A percentile compares a stretch with the other conserved stretches of the same genome.
Evolutionary conservation across 192 early-diverging fungal genomes (phyloP).

Genomic region (Entomortierella chlamydospora): DNA sequence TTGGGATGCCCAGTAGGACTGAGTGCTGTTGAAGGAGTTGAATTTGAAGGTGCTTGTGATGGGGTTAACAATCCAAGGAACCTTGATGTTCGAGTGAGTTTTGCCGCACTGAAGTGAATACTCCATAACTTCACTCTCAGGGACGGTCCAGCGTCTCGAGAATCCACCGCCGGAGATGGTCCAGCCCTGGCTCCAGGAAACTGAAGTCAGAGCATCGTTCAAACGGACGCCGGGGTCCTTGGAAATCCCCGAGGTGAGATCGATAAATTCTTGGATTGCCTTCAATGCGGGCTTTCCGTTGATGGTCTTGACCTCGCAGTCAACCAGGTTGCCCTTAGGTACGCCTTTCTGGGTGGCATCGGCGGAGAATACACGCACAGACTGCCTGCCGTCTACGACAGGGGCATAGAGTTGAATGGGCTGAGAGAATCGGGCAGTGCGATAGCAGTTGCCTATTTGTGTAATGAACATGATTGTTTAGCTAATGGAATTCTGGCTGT

Average conservation of each 20-base stretch:
- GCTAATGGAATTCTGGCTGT: too few relatives aligned
- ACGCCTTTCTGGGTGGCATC: conserved; percentile 31
- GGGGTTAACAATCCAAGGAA: conserved; percentile 48
- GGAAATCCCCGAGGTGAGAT: conserved; percentile 43
- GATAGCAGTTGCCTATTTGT: conserved; percentile 32
- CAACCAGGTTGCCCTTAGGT: conserved; percentile 25
- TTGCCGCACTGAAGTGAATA: conserved; percentile 44
- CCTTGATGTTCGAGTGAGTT: conserved; percentile 7
- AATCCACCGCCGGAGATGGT: conserved; percentile 29
- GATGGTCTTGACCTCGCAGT: conserved; percentile 42
- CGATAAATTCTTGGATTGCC: conserved; percentile 38
- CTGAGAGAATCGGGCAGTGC: conserved; percentile 28
- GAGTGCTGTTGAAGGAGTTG: conserved; percentile 38
- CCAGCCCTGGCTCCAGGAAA: conserved; percentile 45
- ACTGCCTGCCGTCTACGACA: conserved; percentile 26
- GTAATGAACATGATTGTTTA: not conserved
- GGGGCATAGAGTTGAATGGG: conserved; percentile 45
- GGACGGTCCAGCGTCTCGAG: conserved; percentile 36
- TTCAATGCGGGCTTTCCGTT: conserved; percentile 49
- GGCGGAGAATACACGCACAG: conserved; percentile 42
- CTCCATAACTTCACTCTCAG: conserved; percentile 31
- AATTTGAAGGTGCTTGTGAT: conserved; percentile 16
- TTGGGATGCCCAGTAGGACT: conserved; percentile 46
- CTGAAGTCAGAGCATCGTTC: conserved; percentile 48
- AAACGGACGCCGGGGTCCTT: conserved; percentile 58